Evolutionary conservation across 2,329 filamentous ascomycete species (phyloP).

Genomic region (Dactylellina leptospora): DNA sequence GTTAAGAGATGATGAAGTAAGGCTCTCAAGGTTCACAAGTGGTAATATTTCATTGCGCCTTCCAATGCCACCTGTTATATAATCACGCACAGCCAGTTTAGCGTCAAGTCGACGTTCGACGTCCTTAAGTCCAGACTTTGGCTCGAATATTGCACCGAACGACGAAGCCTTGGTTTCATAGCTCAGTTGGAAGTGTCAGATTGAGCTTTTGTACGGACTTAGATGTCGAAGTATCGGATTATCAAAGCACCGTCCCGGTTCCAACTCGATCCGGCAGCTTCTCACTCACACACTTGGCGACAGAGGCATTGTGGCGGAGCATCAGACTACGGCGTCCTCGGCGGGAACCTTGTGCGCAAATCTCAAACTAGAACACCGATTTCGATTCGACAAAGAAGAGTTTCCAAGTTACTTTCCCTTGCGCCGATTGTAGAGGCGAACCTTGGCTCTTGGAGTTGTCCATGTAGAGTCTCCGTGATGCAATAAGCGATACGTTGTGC

Average conservation of each 20-base stretch:
- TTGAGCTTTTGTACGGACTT: neutral
- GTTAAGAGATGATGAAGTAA: no score
- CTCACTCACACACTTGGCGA: neutral
- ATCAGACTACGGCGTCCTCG: neutral
- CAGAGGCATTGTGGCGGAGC: neutral
- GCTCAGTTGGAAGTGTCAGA: neutral
- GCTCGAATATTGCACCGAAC: no score
- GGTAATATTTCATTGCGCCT: slow-evolving; percentile 10
- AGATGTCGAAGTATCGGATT: slow-evolving; percentile 6
- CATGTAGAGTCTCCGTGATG: neutral
- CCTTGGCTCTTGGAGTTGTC: no score
- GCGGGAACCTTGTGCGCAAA: no score
- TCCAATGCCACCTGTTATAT: slow-evolving; percentile 1
- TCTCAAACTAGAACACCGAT: neutral
- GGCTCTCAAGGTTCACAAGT: neutral
- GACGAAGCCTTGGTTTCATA: no score
- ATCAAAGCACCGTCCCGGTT: slow-evolving; percentile 10
- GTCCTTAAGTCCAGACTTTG: no score
- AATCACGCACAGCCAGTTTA: neutral
- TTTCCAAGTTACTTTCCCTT: no score
- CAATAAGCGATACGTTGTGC: neutral
- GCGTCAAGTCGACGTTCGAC: no score
- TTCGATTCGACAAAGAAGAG: neutral
- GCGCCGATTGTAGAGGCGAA: no score
- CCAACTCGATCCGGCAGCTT: no score